These are phyloP conservation scores for Coemansia sp. DNA, from an alignment of 192 early-diverging fungal genomes.

Conservation along the genomic window DNA sequence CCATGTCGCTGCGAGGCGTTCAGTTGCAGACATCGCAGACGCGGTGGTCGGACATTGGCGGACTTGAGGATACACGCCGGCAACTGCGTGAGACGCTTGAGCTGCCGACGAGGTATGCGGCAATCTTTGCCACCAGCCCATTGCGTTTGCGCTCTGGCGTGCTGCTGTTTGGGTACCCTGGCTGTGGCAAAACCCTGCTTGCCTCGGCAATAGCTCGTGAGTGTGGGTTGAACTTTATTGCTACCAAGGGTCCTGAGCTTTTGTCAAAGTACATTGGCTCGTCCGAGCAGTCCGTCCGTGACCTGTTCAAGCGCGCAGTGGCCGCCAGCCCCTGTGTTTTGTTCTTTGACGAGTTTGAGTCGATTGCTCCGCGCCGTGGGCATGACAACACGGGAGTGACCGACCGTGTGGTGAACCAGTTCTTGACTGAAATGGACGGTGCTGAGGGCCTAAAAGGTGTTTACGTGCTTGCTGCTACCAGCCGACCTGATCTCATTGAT, in stretches of 20 bases:
- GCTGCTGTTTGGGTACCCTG: conserved; percentile 93
- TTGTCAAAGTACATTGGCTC: conserved; percentile 99
- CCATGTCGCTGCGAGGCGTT: conserved; percentile 74
- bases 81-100: conserved; percentile 89
- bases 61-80: conserved; percentile 76
- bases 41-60: conserved; percentile 88
- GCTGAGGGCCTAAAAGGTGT: conserved; percentile 95
- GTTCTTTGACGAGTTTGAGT: conserved; percentile 99
- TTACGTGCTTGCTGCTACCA: conserved; percentile 92
- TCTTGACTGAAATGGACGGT: conserved; percentile 98
- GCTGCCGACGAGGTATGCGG: conserved; percentile 91
- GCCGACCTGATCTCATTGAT: conserved; percentile 83
- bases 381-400: conserved; percentile 98
- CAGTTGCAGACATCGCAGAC: conserved; percentile 74
- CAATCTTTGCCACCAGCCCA: conserved; percentile 85
- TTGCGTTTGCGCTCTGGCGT: conserved; percentile 90
- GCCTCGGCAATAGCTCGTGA: conserved; percentile 95
- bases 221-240: conserved; percentile 96
- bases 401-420: conserved; percentile 97
- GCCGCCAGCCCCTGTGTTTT: conserved; percentile 92
- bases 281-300: conserved; percentile 91
- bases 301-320: conserved; percentile 91
- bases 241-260: conserved; percentile 95
- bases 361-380: conserved; percentile 94
- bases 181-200: conserved; percentile 97